Evolutionary conservation across 2,329 filamentous ascomycete genomes (phyloP).

Genomic region (Hypoxylon sp.): DNA sequence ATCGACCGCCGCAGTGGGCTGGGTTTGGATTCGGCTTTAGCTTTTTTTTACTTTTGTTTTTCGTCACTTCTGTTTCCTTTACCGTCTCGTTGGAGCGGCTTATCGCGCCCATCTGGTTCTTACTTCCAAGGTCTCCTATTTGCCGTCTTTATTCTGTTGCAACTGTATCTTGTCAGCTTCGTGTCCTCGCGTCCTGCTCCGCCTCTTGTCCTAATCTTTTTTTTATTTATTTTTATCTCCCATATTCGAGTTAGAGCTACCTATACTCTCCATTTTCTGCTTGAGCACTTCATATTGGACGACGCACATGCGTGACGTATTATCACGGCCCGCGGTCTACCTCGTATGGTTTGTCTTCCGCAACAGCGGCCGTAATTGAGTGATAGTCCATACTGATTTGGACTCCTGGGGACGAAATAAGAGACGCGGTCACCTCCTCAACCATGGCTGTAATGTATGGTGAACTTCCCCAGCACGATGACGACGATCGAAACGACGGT

Average conservation of each 20-base stretch:
- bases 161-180: constrained; percentile 25
- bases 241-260: constrained; percentile 4
- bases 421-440: background rate
- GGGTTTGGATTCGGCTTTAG: constrained; percentile 19
- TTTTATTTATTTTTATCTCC: background rate
- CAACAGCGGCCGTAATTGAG: constrained; percentile 15
- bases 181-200: constrained; percentile 9
- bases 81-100: constrained; percentile 11
- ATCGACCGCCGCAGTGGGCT: constrained; percentile 24
- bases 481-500: constrained; percentile 46
- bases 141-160: constrained; percentile 25
- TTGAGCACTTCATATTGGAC: constrained; percentile 21
- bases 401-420: constrained; percentile 14
- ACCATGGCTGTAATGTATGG: constrained; percentile 50
- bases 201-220: constrained; percentile 2
- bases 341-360: constrained; percentile 14
- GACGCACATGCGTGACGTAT: constrained; percentile 29
- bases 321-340: constrained; percentile 7
- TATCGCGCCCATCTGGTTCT: constrained; percentile 23
- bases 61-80: constrained; percentile 8
- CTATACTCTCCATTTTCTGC: constrained; percentile 1
- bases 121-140: constrained; percentile 19
- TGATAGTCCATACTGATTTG: background rate
- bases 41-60: constrained; percentile 20
- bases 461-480: constrained; percentile 48